Percentiles rank a stretch among this genome's conserved stretches.
Evolutionary conservation across 148 eudicot species (phyloP).

Genomic region (Amaranthus hypochondriacus): DNA sequence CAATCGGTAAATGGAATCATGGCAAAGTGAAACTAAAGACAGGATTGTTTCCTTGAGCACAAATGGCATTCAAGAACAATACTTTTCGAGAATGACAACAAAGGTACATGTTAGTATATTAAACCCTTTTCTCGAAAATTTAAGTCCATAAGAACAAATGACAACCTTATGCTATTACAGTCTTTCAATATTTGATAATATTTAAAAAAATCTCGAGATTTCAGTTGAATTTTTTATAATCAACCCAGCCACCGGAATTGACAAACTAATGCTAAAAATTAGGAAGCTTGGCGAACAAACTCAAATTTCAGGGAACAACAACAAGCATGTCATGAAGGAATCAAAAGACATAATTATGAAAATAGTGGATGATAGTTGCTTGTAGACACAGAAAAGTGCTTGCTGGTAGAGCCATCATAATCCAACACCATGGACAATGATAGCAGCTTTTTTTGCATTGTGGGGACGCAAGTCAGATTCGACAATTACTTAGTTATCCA

Average conservation of each 20-base stretch:
- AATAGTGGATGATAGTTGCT: background rate
- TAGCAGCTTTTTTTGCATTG: background rate
- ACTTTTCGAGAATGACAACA: background rate
- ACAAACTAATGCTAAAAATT: background rate
- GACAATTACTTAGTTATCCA: background rate
- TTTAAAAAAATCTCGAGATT: background rate
- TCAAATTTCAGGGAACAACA: background rate
- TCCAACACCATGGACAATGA: slow-evolving; percentile 1
- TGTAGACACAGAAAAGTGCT: slow-evolving; percentile 4
- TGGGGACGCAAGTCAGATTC: slow-evolving; percentile 3
- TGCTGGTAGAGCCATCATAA: slow-evolving; percentile 7
- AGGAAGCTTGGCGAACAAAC: background rate
- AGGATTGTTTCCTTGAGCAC: background rate
- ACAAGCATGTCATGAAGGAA: background rate
- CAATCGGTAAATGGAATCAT: slow-evolving; percentile 3
- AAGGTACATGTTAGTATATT: background rate
- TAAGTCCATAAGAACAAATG: background rate
- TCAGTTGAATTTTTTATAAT: background rate
- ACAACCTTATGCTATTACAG: background rate
- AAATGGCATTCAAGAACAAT: background rate
- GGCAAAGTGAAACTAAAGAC: background rate
- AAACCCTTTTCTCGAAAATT: background rate
- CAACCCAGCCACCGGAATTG: background rate
- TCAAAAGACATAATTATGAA: background rate
- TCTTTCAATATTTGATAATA: background rate